Evolutionary conservation across 2,329 filamentous ascomycete species (phyloP), one percentile per base, ranked within the genome.

Genomic region (Aspergillus spinulosporus): DNA sequence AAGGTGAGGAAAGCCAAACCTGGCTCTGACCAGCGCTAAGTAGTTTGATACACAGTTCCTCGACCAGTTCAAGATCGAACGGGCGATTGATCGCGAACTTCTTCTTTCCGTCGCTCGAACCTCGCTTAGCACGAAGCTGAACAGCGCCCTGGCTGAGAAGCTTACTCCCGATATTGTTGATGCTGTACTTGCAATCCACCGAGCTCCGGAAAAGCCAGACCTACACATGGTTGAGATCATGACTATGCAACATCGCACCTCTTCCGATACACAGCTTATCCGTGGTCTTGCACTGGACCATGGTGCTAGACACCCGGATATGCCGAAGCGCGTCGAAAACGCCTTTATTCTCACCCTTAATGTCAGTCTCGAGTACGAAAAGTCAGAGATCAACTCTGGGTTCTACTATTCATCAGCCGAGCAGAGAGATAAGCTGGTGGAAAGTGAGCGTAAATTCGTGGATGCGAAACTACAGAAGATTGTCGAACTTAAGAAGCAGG

Each of bases 181-280:
- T 73, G 90, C 94, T 58, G 94, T 99, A 48, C 86, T 99, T 56
- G 85, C 94, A 62, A 99, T 99, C 74, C 92, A 97, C 80, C 84
- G 92, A 74, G 81, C 90, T 14, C 90, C 90, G 28, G 86, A 85
- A 61, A 97, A 97, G 80, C 95, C 95, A 55, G 94, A 99, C 77
- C 78, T 99, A 70, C 93, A 97, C 81, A 99, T 99, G 94, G 84
- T 99, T 64, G 94, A 99, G 78, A 97, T 99, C 68, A 99, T 99
- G 94, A 97, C 96, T 75, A 97, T 99, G 93, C 94, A 99, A 80
- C 94, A 99, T 80, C 89, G 93, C 66, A 92, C 90, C 52, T 92
- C 93, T 57, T 90, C 94, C 32, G 94, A 99, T 75, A 99, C 94
- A 56, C 92, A 96, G 76, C 85, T 99, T 58, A 97, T 99, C 74